Base-by-base conservation (phyloP, 768 basidiomycete species). In the Exidia glandulosa region DNA sequence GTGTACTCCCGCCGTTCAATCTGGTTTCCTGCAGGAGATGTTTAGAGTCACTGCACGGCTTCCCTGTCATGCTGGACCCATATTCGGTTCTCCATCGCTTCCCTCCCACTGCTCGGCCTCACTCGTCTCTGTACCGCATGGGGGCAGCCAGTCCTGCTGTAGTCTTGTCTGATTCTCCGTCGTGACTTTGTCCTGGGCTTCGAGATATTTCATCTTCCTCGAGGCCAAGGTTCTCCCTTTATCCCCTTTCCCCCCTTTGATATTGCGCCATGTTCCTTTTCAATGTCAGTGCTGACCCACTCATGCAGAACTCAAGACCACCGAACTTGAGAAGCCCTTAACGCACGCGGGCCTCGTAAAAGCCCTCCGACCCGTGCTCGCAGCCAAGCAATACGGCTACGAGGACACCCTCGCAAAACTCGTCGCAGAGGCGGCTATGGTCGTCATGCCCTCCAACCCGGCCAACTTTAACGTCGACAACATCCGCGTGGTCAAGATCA, bases 381-480 rank as follows among this genome's bases (percentile, higher is more conserved):
- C 95, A 5, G 89, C 95, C 32, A 99, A 99, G 72, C 96, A 99
- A 70, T 97, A 98, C 57, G 95, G 95, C 3, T 86, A 84, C 50
- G 95, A 98, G 74, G 88, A 92, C 59, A 77, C 79, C 45, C 81
- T 98, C 0, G 79, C 94, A 2, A 71, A 77, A 2, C 81, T 98
- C 9, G 94, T 97, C 3, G 89, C 95, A 9, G 94, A 98, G 67
- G 96, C 96, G 1, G 90, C 93, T 0, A 74, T 98, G 29, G 81
- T 86, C 2, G 87, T 97, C 65, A 96, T 98, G 94, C 91, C 93
- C 3, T 70, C 78, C 1, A 90, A 90, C 69, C 83, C 84, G 7
- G 87, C 87, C 69, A 86, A 91, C 72, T 99, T 98, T 82, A 97
- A 96, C 73, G 94, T 98, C 31, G 96, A 99, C 73, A 94, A 94